Evolutionary conservation across 2,329 filamentous ascomycete genomes (phyloP), one percentile per base, ranked within the genome.

Genomic region (Nothopassalora personata): DNA sequence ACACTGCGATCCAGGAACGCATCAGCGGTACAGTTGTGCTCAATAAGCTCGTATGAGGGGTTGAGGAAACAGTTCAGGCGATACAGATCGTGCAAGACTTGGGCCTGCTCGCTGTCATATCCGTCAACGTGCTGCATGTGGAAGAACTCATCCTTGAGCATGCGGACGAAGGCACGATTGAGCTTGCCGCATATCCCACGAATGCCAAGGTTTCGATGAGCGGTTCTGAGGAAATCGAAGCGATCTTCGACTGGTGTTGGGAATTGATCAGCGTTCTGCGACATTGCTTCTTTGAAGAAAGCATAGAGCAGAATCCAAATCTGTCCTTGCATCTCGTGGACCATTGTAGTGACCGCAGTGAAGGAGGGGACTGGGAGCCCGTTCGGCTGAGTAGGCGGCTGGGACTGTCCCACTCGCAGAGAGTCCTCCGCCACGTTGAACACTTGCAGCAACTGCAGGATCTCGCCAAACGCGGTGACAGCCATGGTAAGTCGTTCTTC

Each of bases 281-380:
- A 75, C 30, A 92, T 86, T 3, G 85, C 89, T 62, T 91, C 87
- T 69, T 88, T 89, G 47, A 97, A 74, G 54, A 97, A 76, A 0
- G 84, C 83, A 70, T 97, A 99, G 63, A 93, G 86, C 43, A 97
- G 76, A 39, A 89, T 91, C 93, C 94, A 97, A 10, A 87, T 84
- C 34, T 91, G 86, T 3, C 96, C 84, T 68, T 96, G 88, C 80
- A 96, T 88, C 66, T 97, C 91, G 45, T 91, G 86, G 47, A 97
- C 78, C 68, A 87, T 53, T 5, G 61, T 64, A 10, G 55, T 67
- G 9, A 70, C 60, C 13, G 60, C 54, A 1, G 30, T 55, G 56
- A 71, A 73, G 3, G 71, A 68, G 13, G 63, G 62, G 15, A 65
- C 50, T 28, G 64, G 51, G 6, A 61, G 46, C 73, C 74, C 76